phyloP scores from a whole-genome alignment of 306 rosid species.

The Parietaria judaica region DNA sequence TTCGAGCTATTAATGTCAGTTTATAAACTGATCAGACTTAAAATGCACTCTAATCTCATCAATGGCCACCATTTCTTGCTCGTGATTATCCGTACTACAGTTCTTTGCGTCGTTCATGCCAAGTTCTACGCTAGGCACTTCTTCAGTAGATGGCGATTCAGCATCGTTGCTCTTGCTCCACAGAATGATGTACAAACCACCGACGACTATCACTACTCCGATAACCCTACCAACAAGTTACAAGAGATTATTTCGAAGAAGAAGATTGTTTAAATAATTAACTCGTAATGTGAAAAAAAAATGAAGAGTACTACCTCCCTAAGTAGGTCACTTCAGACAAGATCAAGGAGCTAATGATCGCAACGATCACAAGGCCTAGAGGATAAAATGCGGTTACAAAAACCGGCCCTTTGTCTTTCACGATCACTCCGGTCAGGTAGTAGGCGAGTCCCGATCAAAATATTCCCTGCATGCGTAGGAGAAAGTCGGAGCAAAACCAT shows the following conservation, averaged over 20 bases:
- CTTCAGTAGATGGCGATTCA: no score
- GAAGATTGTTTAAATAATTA: no score
- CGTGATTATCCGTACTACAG: no score
- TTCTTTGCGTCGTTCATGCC: no score
- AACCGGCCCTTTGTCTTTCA: conserved; percentile 49
- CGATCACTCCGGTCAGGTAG: conserved; percentile 31
- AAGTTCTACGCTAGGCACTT: no score
- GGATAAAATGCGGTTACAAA: conserved; percentile 40
- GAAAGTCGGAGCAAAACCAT: no score
- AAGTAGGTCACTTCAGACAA: conserved; percentile 29
- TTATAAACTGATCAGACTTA: no score
- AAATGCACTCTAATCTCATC: no score
- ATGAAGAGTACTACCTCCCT: conserved; percentile 34
- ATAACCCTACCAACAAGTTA: not conserved
- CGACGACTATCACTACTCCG: not conserved
- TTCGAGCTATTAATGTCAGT: no score
- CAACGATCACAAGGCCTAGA: conserved; percentile 33
- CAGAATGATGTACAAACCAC: not conserved
- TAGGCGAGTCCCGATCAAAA: conserved; percentile 31
- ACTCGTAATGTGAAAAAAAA: no score
- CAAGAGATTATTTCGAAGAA: no score
- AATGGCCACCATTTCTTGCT: no score
- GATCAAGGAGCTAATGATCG: conserved; percentile 29
- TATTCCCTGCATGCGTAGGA: conserved; percentile 60
- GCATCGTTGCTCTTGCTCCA: conserved; percentile 6